Conservation (phyloP, 805 yeast species). For the Candida ficus region DNA sequence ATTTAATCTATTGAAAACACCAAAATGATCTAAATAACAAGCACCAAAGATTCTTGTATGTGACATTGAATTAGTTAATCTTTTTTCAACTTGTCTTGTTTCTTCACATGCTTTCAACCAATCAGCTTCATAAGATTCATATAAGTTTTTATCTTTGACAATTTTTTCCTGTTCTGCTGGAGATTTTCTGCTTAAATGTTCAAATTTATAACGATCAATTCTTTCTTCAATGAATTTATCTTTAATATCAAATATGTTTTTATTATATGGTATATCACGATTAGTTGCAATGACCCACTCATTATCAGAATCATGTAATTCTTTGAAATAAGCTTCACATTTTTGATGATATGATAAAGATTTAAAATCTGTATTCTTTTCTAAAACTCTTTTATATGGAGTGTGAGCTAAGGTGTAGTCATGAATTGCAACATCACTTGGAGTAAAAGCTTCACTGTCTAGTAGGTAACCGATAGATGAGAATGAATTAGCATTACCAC, state of each 20-base stretch:
- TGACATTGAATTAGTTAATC: slow-evolving; percentile 22
- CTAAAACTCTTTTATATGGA: neutral
- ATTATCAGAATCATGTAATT: slow-evolving; percentile 17
- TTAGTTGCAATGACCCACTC: slow-evolving; percentile 22
- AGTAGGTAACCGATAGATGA: no score
- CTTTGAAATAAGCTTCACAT: slow-evolving; percentile 28
- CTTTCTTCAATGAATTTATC: slow-evolving; percentile 13
- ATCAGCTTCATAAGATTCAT: slow-evolving; percentile 11
- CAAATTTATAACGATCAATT: slow-evolving; percentile 12
- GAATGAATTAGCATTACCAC: no score
- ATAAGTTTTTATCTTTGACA: slow-evolving; percentile 13
- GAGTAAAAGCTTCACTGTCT: neutral
- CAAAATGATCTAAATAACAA: slow-evolving; percentile 23
- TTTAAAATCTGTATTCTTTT: neutral
- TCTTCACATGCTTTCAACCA: slow-evolving; percentile 17
- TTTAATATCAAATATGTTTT: slow-evolving; percentile 19
- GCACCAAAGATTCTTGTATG: slow-evolving; percentile 25
- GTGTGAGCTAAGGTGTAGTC: neutral
- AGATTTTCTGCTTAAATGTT: slow-evolving; percentile 2
- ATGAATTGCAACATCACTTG: neutral
- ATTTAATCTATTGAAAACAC: slow-evolving; percentile 8
- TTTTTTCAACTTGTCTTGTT: slow-evolving; percentile 19
- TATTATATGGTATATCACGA: slow-evolving; percentile 14
- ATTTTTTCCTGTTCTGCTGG: slow-evolving; percentile 14
- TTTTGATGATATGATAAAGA: slow-evolving; percentile 13